A percentile compares a stretch with the other conserved stretches of the same genome.
Conservation (phyloP, 2,329 filamentous ascomycete species). For the Sclerotinia glacialis region DNA sequence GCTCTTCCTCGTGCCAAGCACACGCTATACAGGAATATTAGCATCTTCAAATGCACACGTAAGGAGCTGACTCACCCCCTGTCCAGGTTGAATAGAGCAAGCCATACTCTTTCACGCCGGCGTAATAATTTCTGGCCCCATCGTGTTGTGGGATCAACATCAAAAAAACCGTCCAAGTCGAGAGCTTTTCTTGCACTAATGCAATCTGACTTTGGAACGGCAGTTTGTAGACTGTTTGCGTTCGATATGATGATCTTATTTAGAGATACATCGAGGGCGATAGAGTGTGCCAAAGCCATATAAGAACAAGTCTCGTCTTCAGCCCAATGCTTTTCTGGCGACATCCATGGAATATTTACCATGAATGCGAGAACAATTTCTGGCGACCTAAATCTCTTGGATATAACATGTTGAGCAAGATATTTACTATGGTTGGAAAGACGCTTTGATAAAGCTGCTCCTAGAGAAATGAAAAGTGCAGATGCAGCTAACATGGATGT, state of each 20-base stretch:
- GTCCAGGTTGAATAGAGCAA: slow-evolving; percentile 70
- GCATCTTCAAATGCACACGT: slow-evolving; percentile 5
- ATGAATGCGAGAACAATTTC: slow-evolving; percentile 74
- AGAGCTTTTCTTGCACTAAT: slow-evolving; percentile 65
- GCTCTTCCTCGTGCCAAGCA: slow-evolving; percentile 67
- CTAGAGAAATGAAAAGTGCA: slow-evolving; percentile 63
- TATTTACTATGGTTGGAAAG: slow-evolving; percentile 62
- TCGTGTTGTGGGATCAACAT: slow-evolving; percentile 59
- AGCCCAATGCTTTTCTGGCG: slow-evolving; percentile 62
- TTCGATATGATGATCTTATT: slow-evolving; percentile 64
- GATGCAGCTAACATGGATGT: slow-evolving; percentile 69
- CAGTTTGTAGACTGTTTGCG: slow-evolving; percentile 44
- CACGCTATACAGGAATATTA: slow-evolving; percentile 46
- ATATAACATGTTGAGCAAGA: slow-evolving; percentile 61
- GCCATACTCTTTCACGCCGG: slow-evolving; percentile 66
- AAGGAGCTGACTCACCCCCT: slow-evolving; percentile 50
- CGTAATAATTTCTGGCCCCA: slow-evolving; percentile 60
- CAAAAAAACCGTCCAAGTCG: slow-evolving; percentile 64
- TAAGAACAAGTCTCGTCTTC: slow-evolving; percentile 73
- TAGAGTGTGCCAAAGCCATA: slow-evolving; percentile 65
- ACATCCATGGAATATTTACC: slow-evolving; percentile 75
- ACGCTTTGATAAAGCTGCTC: slow-evolving; percentile 62
- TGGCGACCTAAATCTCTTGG: slow-evolving; percentile 62
- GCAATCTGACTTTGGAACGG: slow-evolving; percentile 62
- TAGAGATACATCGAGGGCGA: slow-evolving; percentile 66